Evolutionary conservation across 805 yeast species (phyloP).

Genomic region (Ascoidea tarda): DNA sequence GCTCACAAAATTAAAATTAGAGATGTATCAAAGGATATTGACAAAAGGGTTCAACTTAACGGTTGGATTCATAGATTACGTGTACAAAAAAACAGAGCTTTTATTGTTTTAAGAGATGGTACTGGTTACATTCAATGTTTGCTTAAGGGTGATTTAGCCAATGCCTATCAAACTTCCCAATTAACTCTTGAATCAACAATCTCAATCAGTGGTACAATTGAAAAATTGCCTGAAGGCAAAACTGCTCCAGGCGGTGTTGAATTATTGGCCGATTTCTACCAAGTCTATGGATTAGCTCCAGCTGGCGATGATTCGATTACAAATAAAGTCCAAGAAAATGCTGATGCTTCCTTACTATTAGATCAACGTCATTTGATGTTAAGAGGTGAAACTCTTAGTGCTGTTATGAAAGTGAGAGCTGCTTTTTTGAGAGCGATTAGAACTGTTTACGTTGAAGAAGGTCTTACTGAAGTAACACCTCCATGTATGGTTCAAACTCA

Average conservation of each 20-base stretch:
- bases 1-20: constrained; percentile 59
- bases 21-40: constrained; percentile 38
- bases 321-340: constrained; percentile 85
- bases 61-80: constrained; percentile 98
- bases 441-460: constrained; percentile 61
- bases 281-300: constrained; percentile 87
- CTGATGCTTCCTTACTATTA: constrained; percentile 84
- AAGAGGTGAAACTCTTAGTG: constrained; percentile 88
- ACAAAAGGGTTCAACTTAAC: constrained; percentile 57
- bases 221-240: constrained; percentile 88
- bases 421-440: constrained; percentile 60
- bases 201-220: constrained; percentile 63
- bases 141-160: constrained; percentile 81
- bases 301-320: constrained; percentile 91
- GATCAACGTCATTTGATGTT: constrained; percentile 94
- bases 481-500: constrained; percentile 99
- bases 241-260: constrained; percentile 97
- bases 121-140: constrained; percentile 83
- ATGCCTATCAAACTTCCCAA: constrained; percentile 71
- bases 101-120: constrained; percentile 91
- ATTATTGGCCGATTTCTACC: constrained; percentile 79
- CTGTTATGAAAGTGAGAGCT: constrained; percentile 93
- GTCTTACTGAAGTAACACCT: constrained; percentile 84
- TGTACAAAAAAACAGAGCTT: constrained; percentile 81
- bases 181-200: constrained; percentile 85